Base-by-base conservation (phyloP, 2,329 filamentous ascomycete species). In the Aureobasidium sp. region DNA sequence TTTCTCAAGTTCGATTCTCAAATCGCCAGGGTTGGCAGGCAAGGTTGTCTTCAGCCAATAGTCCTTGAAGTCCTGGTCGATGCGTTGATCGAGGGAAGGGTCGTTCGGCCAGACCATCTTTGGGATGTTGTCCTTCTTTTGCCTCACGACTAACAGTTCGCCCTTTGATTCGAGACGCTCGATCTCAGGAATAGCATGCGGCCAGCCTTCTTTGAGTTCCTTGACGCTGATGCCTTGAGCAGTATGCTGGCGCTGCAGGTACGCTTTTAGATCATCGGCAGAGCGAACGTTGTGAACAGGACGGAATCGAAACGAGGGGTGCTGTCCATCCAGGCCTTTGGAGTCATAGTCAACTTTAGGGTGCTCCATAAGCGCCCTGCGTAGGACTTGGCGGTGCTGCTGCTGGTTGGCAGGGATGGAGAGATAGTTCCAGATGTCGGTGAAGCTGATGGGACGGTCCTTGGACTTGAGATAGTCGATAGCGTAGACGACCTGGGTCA, bases 181-280 rank as follows among this genome's bases (percentile, higher is more conserved):
- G 72, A 99, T 88, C 10, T 88, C 83, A 25, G 87, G 83, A 64
- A 92, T 86, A 70, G 91, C 95, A 68, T 88, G 87, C 29, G 88
- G 86, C 94, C 94, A 99, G 65, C 94, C 94, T 72, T 99, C 94
- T 76, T 96, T 96, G 64, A 99, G 82, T 69, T 97, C 91, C 73
- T 91, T 91, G 65, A 97, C 90, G 41, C 82, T 82, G 60, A 97
- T 84, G 13, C 90, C 91, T 66, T 88, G 85, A 1, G 90, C 89
- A 63, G 91, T 91, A 58, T 84, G 85, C 75, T 92, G 91, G 59
- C 82, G 81, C 75, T 96, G 91, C 36, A 99, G 83, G 71, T 90
- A 88, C 61, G 83, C 84, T 60, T 96, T 84, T 60, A 99, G 83
- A 68, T 91, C 85, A 42, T 88, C 86, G 63, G 86, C 85, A 69